phyloP scores from a whole-genome alignment of 2,329 filamentous ascomycete genomes.

The Teratosphaeriaceae sp. region DNA sequence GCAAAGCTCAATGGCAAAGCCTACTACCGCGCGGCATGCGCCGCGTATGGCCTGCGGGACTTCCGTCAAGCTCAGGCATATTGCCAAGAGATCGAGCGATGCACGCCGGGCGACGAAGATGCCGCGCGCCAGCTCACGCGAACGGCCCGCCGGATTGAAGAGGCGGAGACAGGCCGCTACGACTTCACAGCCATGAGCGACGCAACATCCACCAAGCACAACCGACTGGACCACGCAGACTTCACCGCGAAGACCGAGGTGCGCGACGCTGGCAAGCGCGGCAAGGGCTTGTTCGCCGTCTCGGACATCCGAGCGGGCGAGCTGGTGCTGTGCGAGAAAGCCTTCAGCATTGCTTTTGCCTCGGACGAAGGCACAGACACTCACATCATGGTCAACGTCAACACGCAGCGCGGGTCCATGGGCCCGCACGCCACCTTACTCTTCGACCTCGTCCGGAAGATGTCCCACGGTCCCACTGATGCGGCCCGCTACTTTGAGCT shows the following conservation, averaged over 20 bases:
- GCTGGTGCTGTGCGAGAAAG: constrained; percentile 35
- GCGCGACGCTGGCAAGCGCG: constrained; percentile 23
- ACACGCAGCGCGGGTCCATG: not conserved
- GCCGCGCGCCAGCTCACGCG: constrained; percentile 8
- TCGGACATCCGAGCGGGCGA: constrained; percentile 34
- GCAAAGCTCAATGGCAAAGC: constrained; percentile 14
- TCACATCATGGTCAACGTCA: not conserved
- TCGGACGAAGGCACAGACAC: not conserved
- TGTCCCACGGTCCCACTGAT: constrained; percentile 11
- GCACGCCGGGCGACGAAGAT: constrained; percentile 9
- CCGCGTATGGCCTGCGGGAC: constrained; percentile 18
- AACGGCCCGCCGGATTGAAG: constrained; percentile 12
- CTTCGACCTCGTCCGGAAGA: constrained; percentile 6
- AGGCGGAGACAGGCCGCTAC: constrained; percentile 16
- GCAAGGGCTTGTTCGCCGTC: constrained; percentile 39
- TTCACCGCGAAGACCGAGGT: constrained; percentile 13
- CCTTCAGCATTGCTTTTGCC: constrained; percentile 11
- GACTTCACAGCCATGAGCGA: constrained; percentile 16
- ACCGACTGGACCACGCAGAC: constrained; percentile 14
- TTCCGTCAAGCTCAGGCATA: constrained; percentile 2
- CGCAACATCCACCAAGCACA: not conserved
- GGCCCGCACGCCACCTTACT: not conserved
- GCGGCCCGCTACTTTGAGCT: constrained; percentile 13
- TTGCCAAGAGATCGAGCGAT: constrained; percentile 3
- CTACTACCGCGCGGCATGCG: constrained; percentile 17